Percentiles rank a stretch among this genome's conserved stretches.
Evolutionary conservation across 331 rosid genomes (phyloP).

Genomic region (Stylosanthes scabra): DNA sequence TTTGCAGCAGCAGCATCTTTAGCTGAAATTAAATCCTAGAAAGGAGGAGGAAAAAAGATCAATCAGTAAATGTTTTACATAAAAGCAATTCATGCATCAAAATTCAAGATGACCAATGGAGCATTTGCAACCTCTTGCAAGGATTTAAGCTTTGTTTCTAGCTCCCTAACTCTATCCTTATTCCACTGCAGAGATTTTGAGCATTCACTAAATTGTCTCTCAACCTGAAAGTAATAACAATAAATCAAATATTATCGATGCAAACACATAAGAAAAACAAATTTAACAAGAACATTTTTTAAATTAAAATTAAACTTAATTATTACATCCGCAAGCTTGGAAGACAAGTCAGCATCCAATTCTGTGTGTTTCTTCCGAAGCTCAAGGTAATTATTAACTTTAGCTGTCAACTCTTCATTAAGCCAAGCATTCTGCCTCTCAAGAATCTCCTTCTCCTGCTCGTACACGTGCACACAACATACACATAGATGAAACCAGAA

Average conservation of each 20-base stretch:
- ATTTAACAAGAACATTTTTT: background rate
- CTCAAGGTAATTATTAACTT: slow-evolving; percentile 68
- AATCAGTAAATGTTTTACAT: slow-evolving; percentile 16
- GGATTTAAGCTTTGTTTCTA: slow-evolving; percentile 68
- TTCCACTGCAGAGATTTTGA: slow-evolving; percentile 80
- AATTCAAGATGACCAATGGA: slow-evolving; percentile 19
- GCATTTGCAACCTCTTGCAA: slow-evolving; percentile 71
- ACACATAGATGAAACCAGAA: too few relatives aligned
- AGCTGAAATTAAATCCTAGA: slow-evolving; percentile 72
- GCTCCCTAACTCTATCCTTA: slow-evolving; percentile 82
- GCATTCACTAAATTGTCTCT: slow-evolving; percentile 75
- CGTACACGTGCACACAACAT: slow-evolving; percentile 14
- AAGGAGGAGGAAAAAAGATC: slow-evolving; percentile 12
- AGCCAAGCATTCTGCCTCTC: slow-evolving; percentile 91
- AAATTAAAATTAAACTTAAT: slow-evolving; percentile 31
- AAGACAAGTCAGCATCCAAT: slow-evolving; percentile 74
- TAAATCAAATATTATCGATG: slow-evolving; percentile 13
- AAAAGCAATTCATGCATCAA: slow-evolving; percentile 16
- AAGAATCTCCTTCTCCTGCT: slow-evolving; percentile 92
- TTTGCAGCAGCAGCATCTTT: slow-evolving; percentile 76
- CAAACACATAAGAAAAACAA: slow-evolving; percentile 1
- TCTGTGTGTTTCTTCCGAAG: slow-evolving; percentile 70
- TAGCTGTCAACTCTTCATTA: slow-evolving; percentile 77
- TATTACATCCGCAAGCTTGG: slow-evolving; percentile 73
- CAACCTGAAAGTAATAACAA: slow-evolving; percentile 53